Conservation (phyloP, 345 rosid genomes). For the Citrus reticulata region DNA sequence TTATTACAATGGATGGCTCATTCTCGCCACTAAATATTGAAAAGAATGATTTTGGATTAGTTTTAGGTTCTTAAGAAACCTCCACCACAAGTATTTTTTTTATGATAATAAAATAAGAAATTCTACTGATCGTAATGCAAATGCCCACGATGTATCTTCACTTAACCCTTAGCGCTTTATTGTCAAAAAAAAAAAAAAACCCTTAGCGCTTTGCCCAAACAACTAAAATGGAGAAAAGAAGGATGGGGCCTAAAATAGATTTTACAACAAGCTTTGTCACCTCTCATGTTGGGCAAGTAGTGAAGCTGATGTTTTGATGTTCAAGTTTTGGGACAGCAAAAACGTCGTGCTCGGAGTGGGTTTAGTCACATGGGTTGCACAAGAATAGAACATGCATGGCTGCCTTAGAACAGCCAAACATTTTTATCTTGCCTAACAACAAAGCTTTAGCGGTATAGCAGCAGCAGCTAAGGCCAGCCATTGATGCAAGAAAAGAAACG, state of each 20-base stretch:
- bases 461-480: background rate
- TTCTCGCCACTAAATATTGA: background rate
- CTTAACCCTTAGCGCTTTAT: background rate
- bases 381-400: conserved; percentile 33
- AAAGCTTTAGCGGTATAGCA: background rate
- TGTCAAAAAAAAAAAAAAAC: no score
- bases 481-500: background rate
- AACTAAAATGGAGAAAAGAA: background rate
- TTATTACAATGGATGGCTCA: background rate
- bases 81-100: background rate
- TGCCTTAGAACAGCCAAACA: conserved; percentile 36
- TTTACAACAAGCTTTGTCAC: conserved; percentile 12
- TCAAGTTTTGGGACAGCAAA: conserved; percentile 12
- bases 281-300: conserved; percentile 23
- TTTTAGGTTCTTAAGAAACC: background rate
- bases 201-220: background rate
- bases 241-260: conserved; percentile 32
- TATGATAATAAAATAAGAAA: no score
- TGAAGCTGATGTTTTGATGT: conserved; percentile 14
- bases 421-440: conserved; percentile 2
- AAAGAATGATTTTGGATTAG: background rate
- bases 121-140: background rate
- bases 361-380: conserved; percentile 40
- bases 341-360: conserved; percentile 16
- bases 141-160: background rate